Evolutionary conservation across 2,329 filamentous ascomycete genomes (phyloP), one percentile per base, ranked within the genome.

Genomic region (Penicillium crustosum): DNA sequence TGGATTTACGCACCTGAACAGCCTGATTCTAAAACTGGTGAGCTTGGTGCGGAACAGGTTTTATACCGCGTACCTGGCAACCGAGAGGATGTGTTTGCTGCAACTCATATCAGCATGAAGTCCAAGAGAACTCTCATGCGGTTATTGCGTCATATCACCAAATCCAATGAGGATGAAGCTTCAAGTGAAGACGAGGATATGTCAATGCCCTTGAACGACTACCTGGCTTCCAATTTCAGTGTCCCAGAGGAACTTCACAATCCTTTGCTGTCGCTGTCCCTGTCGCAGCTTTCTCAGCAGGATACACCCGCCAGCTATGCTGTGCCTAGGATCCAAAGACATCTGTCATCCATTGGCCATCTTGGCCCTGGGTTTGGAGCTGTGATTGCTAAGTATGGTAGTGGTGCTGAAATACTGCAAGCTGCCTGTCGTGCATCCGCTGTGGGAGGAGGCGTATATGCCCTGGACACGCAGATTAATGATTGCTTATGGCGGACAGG

Each of bases 301-400:
- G 64, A 79, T 15, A 87, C 83, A 2, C 79, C 85, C 2, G 85
- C 86, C 1, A 86, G 87, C 51, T 86, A 86, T 67, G 91, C 91
- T 0, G 76, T 97, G 25, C 82, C 85, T 2, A 82, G 86, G 27
- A 89, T 97, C 56, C 83, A 89, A 64, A 86, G 88, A 44, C 93
- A 99, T 74, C 78, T 97, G 50, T 84, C 85, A 15, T 97, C 93
- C 0, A 93, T 95, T 75, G 93, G 93, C 8, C 79, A 90, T 5
- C 93, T 97, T 66, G 93, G 93, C 0, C 84, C 89, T 48, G 92
- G 93, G 10, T 97, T 97, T 71, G 90, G 90, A 51, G 90, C 91
- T 47, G 86, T 99, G 13, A 85, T 96, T 64, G 89, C 93, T 23
- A 97, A 96, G 80, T 99, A 92, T 88, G 93, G 93, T 47, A 92